Evolutionary conservation across 2,329 filamentous ascomycete genomes (phyloP).

Genomic region (Apiospora malaysiana): DNA sequence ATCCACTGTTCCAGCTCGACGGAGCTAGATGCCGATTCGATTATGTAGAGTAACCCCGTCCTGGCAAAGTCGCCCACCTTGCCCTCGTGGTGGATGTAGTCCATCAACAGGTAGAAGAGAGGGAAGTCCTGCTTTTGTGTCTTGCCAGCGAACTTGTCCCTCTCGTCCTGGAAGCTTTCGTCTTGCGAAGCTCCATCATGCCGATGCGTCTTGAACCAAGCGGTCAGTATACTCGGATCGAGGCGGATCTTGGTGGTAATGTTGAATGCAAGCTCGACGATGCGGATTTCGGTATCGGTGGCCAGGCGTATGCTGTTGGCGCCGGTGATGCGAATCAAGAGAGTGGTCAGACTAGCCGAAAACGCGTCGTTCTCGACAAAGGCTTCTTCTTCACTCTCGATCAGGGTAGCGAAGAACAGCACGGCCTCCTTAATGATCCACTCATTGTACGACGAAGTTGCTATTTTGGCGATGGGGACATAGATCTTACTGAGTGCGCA

Average conservation of each 20-base stretch:
- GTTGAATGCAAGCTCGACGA: conserved; percentile 93
- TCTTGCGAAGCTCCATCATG: conserved; percentile 37
- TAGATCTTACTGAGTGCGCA: conserved; percentile 88
- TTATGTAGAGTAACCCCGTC: conserved; percentile 92
- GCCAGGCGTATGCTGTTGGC: conserved; percentile 75
- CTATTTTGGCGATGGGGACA: conserved; percentile 86
- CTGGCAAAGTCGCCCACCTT: conserved; percentile 94
- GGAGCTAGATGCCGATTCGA: conserved; percentile 88
- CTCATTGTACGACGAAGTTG: conserved; percentile 82
- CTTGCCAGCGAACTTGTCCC: conserved; percentile 78
- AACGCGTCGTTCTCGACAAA: conserved; percentile 89
- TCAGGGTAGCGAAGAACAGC: conserved; percentile 85
- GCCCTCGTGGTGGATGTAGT: conserved; percentile 96
- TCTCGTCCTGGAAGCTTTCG: conserved; percentile 51
- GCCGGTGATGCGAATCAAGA: conserved; percentile 80
- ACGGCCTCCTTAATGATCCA: conserved; percentile 86
- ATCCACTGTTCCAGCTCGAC: conserved; percentile 91
- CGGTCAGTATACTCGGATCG: conserved; percentile 82
- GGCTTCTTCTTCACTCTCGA: conserved; percentile 95
- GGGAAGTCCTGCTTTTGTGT: conserved; percentile 94
- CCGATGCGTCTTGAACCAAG: conserved; percentile 81
- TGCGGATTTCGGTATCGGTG: conserved; percentile 82
- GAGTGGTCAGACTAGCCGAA: conserved; percentile 83
- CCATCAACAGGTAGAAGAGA: conserved; percentile 91
- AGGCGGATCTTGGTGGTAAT: conserved; percentile 95